phyloP scores from a whole-genome alignment of 768 basidiomycete genomes.

The Tricholoma furcatifolium region DNA sequence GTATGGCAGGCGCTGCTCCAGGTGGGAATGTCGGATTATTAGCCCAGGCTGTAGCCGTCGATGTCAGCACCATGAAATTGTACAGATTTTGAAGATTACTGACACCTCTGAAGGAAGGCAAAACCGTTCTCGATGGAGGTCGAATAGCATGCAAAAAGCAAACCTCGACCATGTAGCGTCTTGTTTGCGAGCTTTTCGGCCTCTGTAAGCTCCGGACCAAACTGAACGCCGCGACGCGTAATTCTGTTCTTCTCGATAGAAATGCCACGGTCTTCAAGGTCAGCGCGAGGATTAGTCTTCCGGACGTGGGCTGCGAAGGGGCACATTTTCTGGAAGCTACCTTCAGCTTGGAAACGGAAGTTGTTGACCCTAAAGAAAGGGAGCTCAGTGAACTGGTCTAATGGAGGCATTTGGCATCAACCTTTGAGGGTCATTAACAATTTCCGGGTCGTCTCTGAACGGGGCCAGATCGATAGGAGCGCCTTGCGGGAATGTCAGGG shows the following conservation, averaged over 20 bases:
- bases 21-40: conserved; percentile 36
- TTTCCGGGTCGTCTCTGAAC: conserved; percentile 37
- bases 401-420: conserved; percentile 12
- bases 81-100: conserved; percentile 8
- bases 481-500: conserved; percentile 22
- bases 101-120: conserved; percentile 41
- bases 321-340: conserved; percentile 35
- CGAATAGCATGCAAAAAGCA: conserved; percentile 46
- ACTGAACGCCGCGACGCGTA: conserved; percentile 48
- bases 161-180: conserved; percentile 46
- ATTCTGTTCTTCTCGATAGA: conserved; percentile 35
- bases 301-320: conserved; percentile 50
- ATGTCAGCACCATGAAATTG: conserved; percentile 1
- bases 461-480: conserved; percentile 47
- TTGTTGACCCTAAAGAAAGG: conserved; percentile 34
- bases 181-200: conserved; percentile 33
- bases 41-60: conserved; percentile 31
- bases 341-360: conserved; percentile 37
- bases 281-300: conserved; percentile 46
- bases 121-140: conserved; percentile 39
- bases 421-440: conserved; percentile 35
- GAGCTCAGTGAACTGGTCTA: background rate
- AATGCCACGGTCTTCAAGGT: conserved; percentile 29
- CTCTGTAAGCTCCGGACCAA: conserved; percentile 48
- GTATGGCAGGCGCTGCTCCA: conserved; percentile 23